Base-by-base conservation (phyloP, 1,284 basidiomycete genomes). In the Coniferiporia sulphurascens region DNA sequence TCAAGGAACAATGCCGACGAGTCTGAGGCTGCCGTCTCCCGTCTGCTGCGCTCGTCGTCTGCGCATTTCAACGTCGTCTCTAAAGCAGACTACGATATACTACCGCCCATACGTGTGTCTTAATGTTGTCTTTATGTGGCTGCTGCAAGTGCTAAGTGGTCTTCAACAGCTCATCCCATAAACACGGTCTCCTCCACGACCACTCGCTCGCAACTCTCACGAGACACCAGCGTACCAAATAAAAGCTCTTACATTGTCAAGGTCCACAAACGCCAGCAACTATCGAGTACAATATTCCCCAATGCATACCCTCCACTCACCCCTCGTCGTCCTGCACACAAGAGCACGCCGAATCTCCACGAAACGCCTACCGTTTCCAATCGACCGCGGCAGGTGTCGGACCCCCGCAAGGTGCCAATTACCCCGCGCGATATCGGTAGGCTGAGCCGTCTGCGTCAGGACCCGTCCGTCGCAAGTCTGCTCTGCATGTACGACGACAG, bases 381-480 rank as follows among this genome's bases (percentile, higher is more conserved):
- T 54, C 68, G 71, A 63, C 72, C 66, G 55, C 72, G 67, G 43
- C 68, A 66, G 50, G 71, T 66, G 61, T 74, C 70, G 58, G 68
- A 69, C 9, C 70, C 67, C 27, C 68, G 36, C 66, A 69, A 55
- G 67, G 73, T 67, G 60, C 69, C 69, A 34, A 72, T 70, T 67
- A 78, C 65, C 63, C 76, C 86, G 10, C 78, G 79, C 50, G 82
- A 83, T 62, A 70, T 74, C 64, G 79, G 72, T 58, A 80, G 84
- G 15, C 73, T 87, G 4, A 70, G 79, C n/a, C 73, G 78, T 15
- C 76, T 91, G 48, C 84, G 84, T 51, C 82, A 83, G 48, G 88
- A 91, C 62, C 87, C 89, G 3, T 91, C 89, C 17, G 86, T 91
- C 36, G 85, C 78, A 7, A 89, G 85, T 63, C 72, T 91, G 32